phyloP scores from a whole-genome alignment of 2,329 filamentous ascomycete genomes.

The Fusarium camptoceras region DNA sequence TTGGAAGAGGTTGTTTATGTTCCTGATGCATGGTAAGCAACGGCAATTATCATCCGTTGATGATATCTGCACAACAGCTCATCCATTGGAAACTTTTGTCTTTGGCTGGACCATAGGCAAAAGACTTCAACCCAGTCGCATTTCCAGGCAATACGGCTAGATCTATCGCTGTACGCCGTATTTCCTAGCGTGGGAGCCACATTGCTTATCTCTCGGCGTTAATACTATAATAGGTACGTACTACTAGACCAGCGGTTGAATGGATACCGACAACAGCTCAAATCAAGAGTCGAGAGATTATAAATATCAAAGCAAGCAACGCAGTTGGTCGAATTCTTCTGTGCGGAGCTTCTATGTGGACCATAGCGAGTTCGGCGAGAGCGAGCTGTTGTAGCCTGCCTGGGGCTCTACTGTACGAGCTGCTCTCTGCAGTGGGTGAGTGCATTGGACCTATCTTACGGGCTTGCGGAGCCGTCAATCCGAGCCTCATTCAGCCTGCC shows the following conservation, averaged over 20 bases:
- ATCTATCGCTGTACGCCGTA: slow-evolving; percentile 29
- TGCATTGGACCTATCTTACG: slow-evolving; percentile 24
- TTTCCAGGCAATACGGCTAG: slow-evolving; percentile 26
- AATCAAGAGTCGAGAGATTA: slow-evolving; percentile 46
- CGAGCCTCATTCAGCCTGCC: slow-evolving; percentile 17
- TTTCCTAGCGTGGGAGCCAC: slow-evolving; percentile 40
- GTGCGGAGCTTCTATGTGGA: slow-evolving; percentile 41
- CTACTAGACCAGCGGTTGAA: slow-evolving; percentile 34
- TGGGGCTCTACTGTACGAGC: not conserved
- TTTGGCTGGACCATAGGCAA: slow-evolving; percentile 8
- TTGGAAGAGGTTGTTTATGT: slow-evolving; percentile 23
- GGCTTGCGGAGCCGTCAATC: slow-evolving; percentile 40
- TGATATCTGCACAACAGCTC: not conserved
- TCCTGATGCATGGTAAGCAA: slow-evolving; percentile 12
- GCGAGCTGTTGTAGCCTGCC: not conserved
- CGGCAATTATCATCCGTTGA: slow-evolving; percentile 32
- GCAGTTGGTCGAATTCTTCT: slow-evolving; percentile 12
- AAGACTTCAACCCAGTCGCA: slow-evolving; percentile 18
- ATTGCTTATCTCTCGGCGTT: slow-evolving; percentile 42
- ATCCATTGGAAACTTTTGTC: not conserved
- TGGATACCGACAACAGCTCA: slow-evolving; percentile 35
- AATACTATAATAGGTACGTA: slow-evolving; percentile 7
- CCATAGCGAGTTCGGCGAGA: slow-evolving; percentile 43
- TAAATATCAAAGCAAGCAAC: slow-evolving; percentile 46
- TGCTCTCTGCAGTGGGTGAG: slow-evolving; percentile 2